Percentiles rank a stretch among this genome's conserved stretches.
These are phyloP conservation scores for Naumovozyma dairenensis DNA, from an alignment of 805 yeast species.

Conservation along the genomic window DNA sequence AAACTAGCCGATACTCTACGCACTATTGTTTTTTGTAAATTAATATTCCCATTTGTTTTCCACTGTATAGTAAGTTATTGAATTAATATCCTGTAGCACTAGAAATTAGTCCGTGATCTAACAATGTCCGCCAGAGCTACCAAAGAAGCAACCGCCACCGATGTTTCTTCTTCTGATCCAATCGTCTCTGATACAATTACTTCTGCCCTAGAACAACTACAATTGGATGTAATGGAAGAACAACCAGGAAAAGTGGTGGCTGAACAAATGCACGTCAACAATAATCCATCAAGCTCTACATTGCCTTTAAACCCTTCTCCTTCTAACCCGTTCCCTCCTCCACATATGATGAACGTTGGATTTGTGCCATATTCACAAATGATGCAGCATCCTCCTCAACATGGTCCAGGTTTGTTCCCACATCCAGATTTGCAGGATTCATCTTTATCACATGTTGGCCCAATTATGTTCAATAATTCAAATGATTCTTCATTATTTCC, in stretches of 20 bases:
- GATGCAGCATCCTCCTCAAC: conserved; percentile 14
- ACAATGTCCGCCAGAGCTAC: conserved; percentile 9
- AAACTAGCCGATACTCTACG: too few species aligned
- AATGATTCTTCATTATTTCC: conserved; percentile 12
- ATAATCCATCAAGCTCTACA: too few species aligned
- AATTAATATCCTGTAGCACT: too few species aligned
- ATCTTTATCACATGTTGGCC: conserved; percentile 4
- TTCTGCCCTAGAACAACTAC: conserved; percentile 26
- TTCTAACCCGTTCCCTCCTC: conserved; percentile 10
- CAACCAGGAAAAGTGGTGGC: too few species aligned
- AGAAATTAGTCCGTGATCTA: neutral
- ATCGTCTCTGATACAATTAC: conserved; percentile 22
- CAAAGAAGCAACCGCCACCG: conserved; percentile 3
- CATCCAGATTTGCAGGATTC: conserved; percentile 17
- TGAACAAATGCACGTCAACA: too few species aligned
- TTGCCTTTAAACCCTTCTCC: conserved; percentile 1
- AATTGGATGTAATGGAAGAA: conserved; percentile 26
- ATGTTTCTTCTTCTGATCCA: conserved; percentile 14
- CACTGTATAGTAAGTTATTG: too few species aligned
- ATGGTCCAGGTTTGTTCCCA: conserved; percentile 20
- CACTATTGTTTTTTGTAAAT: neutral
- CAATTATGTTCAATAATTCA: conserved; percentile 11
- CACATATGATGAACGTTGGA: conserved; percentile 25
- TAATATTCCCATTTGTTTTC: neutral
- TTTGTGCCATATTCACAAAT: conserved; percentile 26